Evolutionary conservation across 2,329 filamentous ascomycete genomes (phyloP).

Genomic region (Diaporthe batatas): DNA sequence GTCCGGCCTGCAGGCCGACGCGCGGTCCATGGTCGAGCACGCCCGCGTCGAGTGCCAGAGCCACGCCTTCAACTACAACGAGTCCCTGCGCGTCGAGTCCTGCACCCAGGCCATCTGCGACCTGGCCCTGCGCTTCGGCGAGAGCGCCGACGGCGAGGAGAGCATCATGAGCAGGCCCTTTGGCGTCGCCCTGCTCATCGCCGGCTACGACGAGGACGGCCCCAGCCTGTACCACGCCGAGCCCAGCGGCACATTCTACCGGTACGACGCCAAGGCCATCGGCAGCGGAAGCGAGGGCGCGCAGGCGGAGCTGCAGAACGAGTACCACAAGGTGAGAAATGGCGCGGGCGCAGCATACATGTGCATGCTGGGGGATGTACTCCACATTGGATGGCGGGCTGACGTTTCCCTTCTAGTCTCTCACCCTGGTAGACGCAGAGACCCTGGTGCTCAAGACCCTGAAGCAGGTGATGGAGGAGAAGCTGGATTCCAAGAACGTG

Average conservation of each 20-base stretch:
- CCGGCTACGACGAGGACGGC: conserved; percentile 96
- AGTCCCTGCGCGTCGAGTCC: conserved; percentile 94
- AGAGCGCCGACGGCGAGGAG: conserved; percentile 97
- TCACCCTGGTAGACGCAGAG: conserved; percentile 93
- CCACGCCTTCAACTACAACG: conserved; percentile 98
- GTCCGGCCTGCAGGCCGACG: conserved; percentile 97
- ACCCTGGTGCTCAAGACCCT: conserved; percentile 96
- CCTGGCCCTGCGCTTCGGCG: conserved; percentile 93
- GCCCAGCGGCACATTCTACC: conserved; percentile 97
- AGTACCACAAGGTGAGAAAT: conserved; percentile 86
- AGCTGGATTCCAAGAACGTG: conserved; percentile 98
- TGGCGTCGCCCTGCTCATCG: conserved; percentile 95
- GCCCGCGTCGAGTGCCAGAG: conserved; percentile 97
- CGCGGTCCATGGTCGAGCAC: conserved; percentile 97
- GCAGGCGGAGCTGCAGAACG: conserved; percentile 97
- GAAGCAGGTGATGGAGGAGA: conserved; percentile 99
- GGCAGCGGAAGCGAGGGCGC: conserved; percentile 97
- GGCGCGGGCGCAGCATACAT: neutral
- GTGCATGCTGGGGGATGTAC: neutral
- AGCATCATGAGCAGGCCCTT: conserved; percentile 99
- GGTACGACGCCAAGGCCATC: conserved; percentile 99
- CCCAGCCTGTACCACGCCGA: conserved; percentile 98
- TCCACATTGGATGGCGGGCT: neutral
- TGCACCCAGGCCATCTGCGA: conserved; percentile 99
- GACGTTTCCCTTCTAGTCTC: conserved; percentile 66